phyloP scores from a whole-genome alignment of 257 asterid genomes.

The Rehmannia glutinosa region DNA sequence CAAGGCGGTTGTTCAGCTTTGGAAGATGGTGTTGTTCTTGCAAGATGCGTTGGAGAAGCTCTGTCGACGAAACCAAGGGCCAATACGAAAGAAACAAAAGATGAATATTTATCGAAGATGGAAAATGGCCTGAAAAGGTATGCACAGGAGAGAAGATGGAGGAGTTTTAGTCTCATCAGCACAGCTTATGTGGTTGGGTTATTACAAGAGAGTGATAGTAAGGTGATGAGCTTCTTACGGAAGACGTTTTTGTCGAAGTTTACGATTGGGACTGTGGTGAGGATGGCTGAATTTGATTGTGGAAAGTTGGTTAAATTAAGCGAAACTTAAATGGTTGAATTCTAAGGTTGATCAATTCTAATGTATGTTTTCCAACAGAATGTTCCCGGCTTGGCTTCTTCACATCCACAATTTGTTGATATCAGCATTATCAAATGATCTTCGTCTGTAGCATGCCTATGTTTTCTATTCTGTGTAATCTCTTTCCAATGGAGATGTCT shows the following conservation, averaged over 20 bases:
- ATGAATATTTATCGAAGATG: conserved; percentile 13
- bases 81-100: not conserved
- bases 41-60: conserved; percentile 43
- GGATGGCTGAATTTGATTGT: conserved; percentile 43
- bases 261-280: conserved; percentile 11
- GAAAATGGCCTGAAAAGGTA: conserved; percentile 35
- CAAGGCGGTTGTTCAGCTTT: conserved; percentile 71
- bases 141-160: conserved; percentile 49
- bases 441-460: too few species aligned
- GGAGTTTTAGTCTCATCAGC: conserved; percentile 45
- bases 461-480: too few species aligned
- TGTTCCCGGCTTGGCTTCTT: too few species aligned
- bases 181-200: conserved; percentile 44
- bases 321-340: too few species aligned
- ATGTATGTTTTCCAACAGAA: too few species aligned
- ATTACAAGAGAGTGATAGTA: conserved; percentile 43
- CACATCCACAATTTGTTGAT: too few species aligned
- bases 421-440: too few species aligned
- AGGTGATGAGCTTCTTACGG: conserved; percentile 39
- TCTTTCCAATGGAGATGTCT: too few species aligned
- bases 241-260: conserved; percentile 26
- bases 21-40: conserved; percentile 53
- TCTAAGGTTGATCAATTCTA: too few species aligned
- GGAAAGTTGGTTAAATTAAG: conserved; percentile 19
- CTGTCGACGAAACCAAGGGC: not conserved